Percentiles rank a stretch among this genome's conserved stretches.
phyloP scores from a whole-genome alignment of 2,329 filamentous ascomycete genomes.

The Fusarium coicis region DNA sequence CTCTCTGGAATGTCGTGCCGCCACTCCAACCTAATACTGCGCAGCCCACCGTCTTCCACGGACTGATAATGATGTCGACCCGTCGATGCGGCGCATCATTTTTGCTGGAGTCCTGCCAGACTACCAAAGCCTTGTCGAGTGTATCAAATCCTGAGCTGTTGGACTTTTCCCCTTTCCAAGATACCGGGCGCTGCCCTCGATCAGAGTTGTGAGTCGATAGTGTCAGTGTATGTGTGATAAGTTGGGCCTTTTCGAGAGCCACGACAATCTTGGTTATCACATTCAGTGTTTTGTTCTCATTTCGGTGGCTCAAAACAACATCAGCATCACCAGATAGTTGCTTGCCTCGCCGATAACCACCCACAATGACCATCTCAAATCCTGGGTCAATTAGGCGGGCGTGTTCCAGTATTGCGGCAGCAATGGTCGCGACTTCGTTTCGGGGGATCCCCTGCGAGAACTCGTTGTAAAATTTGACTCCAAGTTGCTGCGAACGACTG shows the following conservation, averaged over 20 bases:
- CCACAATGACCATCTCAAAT: conserved; percentile 72
- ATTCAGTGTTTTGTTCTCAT: conserved; percentile 73
- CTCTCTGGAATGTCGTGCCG: conserved; percentile 89
- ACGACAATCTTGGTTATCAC: conserved; percentile 78
- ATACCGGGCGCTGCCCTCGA: conserved; percentile 71
- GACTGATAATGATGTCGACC: conserved; percentile 91
- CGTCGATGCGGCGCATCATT: conserved; percentile 70
- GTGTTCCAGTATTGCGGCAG: conserved; percentile 69
- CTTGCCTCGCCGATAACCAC: conserved; percentile 86
- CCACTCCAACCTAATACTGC: conserved; percentile 90
- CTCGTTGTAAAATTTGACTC: conserved; percentile 93
- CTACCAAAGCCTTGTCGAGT: conserved; percentile 90
- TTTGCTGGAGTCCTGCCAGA: conserved; percentile 73
- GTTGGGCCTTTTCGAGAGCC: conserved; percentile 73
- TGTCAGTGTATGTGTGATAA: conserved; percentile 84
- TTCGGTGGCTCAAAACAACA: conserved; percentile 81
- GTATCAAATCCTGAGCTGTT: conserved; percentile 79
- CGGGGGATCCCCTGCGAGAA: conserved; percentile 78
- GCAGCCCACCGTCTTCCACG: conserved; percentile 90
- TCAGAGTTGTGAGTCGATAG: conserved; percentile 77
- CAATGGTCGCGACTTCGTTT: conserved; percentile 77
- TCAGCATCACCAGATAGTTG: conserved; percentile 82
- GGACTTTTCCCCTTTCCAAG: conserved; percentile 59
- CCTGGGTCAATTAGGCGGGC: conserved; percentile 70
- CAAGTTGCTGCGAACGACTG: conserved; percentile 88